phyloP scores from a whole-genome alignment of 2,329 filamentous ascomycete species.

The Gnomoniopsis sp. region DNA sequence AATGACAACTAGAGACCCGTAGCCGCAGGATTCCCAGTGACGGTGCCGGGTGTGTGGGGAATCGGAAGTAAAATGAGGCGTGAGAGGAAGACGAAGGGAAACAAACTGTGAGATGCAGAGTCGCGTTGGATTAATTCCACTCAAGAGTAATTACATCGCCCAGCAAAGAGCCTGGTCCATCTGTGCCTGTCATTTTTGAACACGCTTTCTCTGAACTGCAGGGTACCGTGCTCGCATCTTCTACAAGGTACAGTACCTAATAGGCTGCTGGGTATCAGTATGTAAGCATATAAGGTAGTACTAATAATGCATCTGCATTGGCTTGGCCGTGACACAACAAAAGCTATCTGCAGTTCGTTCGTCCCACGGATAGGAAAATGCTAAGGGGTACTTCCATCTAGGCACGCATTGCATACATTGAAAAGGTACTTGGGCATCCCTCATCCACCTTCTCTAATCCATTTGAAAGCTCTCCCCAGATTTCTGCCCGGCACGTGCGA shows the following conservation, averaged over 20 bases:
- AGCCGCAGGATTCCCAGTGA: not conserved
- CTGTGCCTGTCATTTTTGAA: constrained; percentile 10
- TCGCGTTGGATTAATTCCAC: not conserved
- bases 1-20: not conserved
- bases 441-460: too few species aligned
- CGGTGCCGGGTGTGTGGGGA: not conserved
- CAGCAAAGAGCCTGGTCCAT: not conserved
- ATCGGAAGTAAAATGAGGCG: constrained; percentile 6
- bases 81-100: constrained; percentile 2
- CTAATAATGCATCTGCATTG: constrained; percentile 5
- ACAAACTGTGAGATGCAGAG: not conserved
- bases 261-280: too few species aligned
- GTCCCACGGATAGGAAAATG: not conserved
- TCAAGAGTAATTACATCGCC: too few species aligned
- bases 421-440: too few species aligned
- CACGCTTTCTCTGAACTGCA: constrained; percentile 12
- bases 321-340: not conserved
- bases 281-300: too few species aligned
- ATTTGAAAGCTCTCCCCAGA: not conserved
- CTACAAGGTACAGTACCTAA: too few species aligned
- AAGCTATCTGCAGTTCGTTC: not conserved
- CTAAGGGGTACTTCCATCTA: not conserved
- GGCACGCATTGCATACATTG: too few species aligned
- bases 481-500: not conserved
- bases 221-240: not conserved